Conservation (phyloP, 768 basidiomycete species). For the Termitomyces sp. region DNA sequence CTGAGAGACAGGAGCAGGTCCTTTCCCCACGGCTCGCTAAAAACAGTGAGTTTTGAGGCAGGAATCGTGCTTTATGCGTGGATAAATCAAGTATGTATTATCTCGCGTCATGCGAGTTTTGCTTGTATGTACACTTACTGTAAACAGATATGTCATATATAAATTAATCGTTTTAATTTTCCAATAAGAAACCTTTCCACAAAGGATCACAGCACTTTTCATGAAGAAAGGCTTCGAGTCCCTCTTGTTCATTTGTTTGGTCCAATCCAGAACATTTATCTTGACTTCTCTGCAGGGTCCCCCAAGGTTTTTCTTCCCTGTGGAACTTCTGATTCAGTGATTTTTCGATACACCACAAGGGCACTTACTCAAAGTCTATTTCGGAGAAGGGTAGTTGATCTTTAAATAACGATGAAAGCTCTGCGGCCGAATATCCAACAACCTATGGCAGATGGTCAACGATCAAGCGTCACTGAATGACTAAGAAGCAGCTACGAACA, state of each 20-base stretch:
- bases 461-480: too few species aligned
- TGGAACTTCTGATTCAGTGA: too few species aligned
- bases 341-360: neutral
- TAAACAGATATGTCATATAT: too few species aligned
- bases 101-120: neutral
- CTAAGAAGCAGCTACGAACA: neutral
- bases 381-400: neutral
- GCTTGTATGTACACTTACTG: neutral
- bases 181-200: too few species aligned
- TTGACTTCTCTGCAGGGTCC: neutral
- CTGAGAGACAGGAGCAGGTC: too few species aligned
- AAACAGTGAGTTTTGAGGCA: neutral
- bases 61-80: neutral
- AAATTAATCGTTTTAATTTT: too few species aligned
- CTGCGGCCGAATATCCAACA: neutral
- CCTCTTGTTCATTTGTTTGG: too few species aligned
- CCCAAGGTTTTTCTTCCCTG: neutral
- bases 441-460: neutral
- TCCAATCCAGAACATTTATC: neutral
- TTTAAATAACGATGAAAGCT: neutral
- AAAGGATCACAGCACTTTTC: too few species aligned
- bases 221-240: too few species aligned
- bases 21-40: too few species aligned
- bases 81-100: neutral
- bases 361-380: neutral